phyloP scores from a whole-genome alignment of 2,329 filamentous ascomycete genomes.

The Nemania diffusa region DNA sequence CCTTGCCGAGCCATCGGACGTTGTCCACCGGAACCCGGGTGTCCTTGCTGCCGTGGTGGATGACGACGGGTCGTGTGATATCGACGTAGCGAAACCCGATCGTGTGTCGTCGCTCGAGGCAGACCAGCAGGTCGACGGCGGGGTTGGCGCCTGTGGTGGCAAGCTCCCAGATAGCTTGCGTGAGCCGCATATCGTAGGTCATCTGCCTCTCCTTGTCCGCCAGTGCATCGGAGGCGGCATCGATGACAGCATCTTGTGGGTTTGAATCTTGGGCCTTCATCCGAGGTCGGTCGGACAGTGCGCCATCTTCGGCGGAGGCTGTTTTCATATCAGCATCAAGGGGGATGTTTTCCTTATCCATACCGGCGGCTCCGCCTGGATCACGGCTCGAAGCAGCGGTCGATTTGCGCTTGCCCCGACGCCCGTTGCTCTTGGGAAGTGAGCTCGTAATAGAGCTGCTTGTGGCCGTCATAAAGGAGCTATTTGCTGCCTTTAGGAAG shows the following conservation, averaged over 20 bases:
- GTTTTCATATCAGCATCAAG: conserved; percentile 43
- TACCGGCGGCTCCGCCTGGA: conserved; percentile 48
- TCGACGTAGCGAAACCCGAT: conserved; percentile 98
- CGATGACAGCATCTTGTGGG: conserved; percentile 52
- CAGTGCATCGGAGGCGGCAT: conserved; percentile 68
- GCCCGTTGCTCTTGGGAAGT: conserved; percentile 71
- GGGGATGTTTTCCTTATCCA: conserved; percentile 64
- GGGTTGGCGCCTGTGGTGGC: conserved; percentile 93
- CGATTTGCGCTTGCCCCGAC: conserved; percentile 68
- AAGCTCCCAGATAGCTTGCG: conserved; percentile 92
- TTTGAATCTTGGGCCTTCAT: conserved; percentile 40
- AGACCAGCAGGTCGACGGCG: conserved; percentile 91
- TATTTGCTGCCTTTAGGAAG: conserved; percentile 92
- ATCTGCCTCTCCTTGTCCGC: conserved; percentile 77
- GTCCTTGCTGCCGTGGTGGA: conserved; percentile 92
- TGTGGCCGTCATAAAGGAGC: conserved; percentile 92
- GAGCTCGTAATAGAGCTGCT: conserved; percentile 86
- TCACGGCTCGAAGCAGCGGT: conserved; percentile 48
- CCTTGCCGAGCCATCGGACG: conserved; percentile 91
- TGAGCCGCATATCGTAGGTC: conserved; percentile 85
- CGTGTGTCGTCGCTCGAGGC: conserved; percentile 86
- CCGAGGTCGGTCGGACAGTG: conserved; percentile 58
- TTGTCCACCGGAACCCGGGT: conserved; percentile 94
- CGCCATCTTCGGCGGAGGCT: conserved; percentile 56
- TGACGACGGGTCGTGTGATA: conserved; percentile 88